Conservation (phyloP, 2,329 filamentous ascomycete genomes). For the Calonectria crousiana region DNA sequence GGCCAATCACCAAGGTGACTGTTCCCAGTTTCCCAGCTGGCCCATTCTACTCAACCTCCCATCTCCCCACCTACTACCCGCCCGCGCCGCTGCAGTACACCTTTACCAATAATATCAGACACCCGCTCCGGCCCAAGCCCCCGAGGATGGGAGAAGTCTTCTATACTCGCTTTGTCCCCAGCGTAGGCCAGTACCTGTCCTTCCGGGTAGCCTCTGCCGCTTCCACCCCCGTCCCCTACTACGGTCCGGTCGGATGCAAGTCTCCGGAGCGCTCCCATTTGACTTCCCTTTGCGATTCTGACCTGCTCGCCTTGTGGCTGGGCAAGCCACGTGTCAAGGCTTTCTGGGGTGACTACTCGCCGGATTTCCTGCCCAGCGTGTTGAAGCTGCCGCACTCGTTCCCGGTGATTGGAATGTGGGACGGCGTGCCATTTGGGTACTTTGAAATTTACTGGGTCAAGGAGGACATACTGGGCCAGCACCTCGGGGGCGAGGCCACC, state of each 20-base stretch:
- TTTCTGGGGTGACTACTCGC: conserved; percentile 82
- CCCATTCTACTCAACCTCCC: conserved; percentile 84
- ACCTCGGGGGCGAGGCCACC: conserved; percentile 73
- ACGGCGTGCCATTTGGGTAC: conserved; percentile 94
- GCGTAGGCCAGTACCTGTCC: conserved; percentile 84
- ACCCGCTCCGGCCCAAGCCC: conserved; percentile 89
- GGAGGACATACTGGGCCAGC: conserved; percentile 82
- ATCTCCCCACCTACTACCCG: conserved; percentile 92
- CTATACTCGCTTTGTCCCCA: conserved; percentile 89
- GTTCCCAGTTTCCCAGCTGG: conserved; percentile 63
- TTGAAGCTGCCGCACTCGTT: conserved; percentile 82
- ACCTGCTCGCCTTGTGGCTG: conserved; percentile 87
- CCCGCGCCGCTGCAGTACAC: conserved; percentile 85
- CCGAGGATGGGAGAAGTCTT: conserved; percentile 92
- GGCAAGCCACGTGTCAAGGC: conserved; percentile 83
- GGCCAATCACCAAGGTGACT: conserved; percentile 49
- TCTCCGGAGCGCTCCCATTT: conserved; percentile 57
- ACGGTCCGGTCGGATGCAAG: conserved; percentile 66
- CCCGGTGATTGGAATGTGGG: conserved; percentile 93
- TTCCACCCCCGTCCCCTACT: conserved; percentile 71
- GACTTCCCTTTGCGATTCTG: conserved; percentile 61
- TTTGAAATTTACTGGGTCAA: conserved; percentile 99
- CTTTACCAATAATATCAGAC: conserved; percentile 81
- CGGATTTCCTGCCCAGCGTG: conserved; percentile 75
- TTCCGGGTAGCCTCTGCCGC: conserved; percentile 86